phyloP scores from a whole-genome alignment of 306 rosid genomes.

The Spatholobus suberectus region DNA sequence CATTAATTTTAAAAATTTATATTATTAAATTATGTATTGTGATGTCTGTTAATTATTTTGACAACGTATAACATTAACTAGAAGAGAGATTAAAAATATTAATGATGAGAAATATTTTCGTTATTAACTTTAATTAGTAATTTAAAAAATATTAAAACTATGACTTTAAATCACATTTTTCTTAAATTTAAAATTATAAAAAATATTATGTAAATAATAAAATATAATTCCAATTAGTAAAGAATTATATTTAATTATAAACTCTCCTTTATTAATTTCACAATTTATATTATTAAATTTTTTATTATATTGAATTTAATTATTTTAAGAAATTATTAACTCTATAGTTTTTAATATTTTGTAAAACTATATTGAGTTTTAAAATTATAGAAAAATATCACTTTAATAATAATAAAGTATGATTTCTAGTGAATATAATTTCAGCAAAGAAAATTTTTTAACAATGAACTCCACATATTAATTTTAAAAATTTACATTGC shows the following conservation, averaged over 20 bases:
- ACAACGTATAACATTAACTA: neutral
- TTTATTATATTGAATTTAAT: neutral
- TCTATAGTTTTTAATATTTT: neutral
- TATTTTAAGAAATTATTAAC: neutral
- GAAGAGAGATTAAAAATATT: neutral
- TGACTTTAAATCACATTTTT: neutral
- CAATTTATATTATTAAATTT: no score
- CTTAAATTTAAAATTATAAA: neutral
- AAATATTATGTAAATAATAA: neutral
- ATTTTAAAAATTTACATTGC: neutral
- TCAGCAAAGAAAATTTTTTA: neutral
- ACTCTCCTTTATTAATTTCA: neutral
- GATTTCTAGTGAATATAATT: neutral
- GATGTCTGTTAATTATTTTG: neutral
- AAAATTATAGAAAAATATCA: neutral
- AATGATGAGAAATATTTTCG: neutral
- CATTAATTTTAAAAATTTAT: neutral
- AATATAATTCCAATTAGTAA: neutral
- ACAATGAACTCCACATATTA: neutral
- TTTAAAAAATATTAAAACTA: neutral
- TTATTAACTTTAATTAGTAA: neutral
- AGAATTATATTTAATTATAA: neutral
- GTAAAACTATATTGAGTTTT: neutral
- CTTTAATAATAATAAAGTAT: neutral
- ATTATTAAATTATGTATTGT: neutral